These are phyloP conservation scores for Arachis monticola DNA, from an alignment of 331 rosid species.

Conservation along the genomic window DNA sequence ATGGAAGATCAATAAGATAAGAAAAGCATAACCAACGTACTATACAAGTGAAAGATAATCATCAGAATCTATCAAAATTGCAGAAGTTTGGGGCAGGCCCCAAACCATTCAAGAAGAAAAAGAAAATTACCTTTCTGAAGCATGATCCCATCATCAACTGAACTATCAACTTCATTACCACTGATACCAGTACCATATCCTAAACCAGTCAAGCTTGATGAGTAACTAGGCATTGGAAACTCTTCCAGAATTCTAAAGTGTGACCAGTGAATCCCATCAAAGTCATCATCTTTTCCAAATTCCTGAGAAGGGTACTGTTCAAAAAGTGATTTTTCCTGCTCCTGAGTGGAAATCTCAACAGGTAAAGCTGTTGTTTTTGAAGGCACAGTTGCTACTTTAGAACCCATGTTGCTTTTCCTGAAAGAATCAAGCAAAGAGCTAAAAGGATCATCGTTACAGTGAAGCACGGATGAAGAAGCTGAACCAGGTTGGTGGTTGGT, in stretches of 20 bases:
- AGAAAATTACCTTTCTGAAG: constrained; percentile 48
- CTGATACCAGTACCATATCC: constrained; percentile 6
- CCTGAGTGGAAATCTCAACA: constrained; percentile 9
- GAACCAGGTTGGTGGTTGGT: constrained; percentile 34
- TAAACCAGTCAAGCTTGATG: constrained; percentile 32
- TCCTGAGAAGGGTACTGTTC: constrained; percentile 36
- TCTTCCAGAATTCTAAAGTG: constrained; percentile 29
- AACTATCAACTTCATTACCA: constrained; percentile 29
- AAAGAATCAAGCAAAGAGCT: constrained; percentile 48
- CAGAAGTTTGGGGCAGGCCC: background rate
- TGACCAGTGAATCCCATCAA: constrained; percentile 30
- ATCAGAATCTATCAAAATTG: constrained; percentile 18
- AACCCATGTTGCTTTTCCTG: constrained; percentile 33
- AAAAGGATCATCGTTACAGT: constrained; percentile 43
- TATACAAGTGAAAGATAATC: background rate
- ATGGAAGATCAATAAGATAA: too few relatives aligned
- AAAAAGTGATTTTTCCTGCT: constrained; percentile 22
- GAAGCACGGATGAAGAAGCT: background rate
- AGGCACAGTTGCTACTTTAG: constrained; percentile 32
- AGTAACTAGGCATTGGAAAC: constrained; percentile 23
- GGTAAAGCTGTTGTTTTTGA: constrained; percentile 8
- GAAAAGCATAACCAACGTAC: too few relatives aligned
- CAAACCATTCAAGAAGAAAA: background rate
- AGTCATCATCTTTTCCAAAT: constrained; percentile 34
- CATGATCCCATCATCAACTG: constrained; percentile 35